Evolutionary conservation across 441 rosid species (phyloP).

Genomic region (Erodium trifolium): DNA sequence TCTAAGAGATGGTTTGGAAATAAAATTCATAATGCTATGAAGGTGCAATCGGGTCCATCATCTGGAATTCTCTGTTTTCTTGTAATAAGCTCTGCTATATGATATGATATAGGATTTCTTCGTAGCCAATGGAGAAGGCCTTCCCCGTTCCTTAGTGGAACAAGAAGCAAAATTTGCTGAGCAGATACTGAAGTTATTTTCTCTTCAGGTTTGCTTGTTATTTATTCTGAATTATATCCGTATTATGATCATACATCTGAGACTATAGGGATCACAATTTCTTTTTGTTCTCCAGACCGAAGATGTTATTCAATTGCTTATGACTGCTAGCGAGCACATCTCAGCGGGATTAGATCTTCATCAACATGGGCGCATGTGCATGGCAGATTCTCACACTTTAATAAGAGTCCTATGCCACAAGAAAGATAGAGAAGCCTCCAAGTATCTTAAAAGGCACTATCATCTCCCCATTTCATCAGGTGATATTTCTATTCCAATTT

Average conservation of each 20-base stretch:
- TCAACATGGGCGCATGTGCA: constrained; percentile 30
- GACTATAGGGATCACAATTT: constrained; percentile 17
- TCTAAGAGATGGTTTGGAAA: no score
- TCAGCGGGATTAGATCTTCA: constrained; percentile 55
- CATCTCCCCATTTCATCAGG: constrained; percentile 97
- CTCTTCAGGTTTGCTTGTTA: constrained; percentile 54
- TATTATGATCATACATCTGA: neutral
- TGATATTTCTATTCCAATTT: constrained; percentile 22
- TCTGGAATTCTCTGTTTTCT: neutral
- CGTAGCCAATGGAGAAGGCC: constrained; percentile 92
- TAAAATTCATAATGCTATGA: no score
- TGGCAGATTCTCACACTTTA: constrained; percentile 71
- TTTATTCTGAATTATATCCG: constrained; percentile 2
- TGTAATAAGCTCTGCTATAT: constrained; percentile 16
- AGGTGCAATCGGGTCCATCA: no score
- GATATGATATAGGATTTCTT: constrained; percentile 62
- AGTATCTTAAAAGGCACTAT: constrained; percentile 73
- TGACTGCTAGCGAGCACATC: constrained; percentile 79
- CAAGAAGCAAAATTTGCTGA: constrained; percentile 72
- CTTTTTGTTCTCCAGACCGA: constrained; percentile 51
- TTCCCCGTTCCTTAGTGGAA: constrained; percentile 78
- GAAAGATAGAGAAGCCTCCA: constrained; percentile 85
- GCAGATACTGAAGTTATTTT: constrained; percentile 63
- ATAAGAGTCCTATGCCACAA: constrained; percentile 92
- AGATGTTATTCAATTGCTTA: constrained; percentile 64